Evolutionary conservation across 2,329 filamentous ascomycete species (phyloP).

Genomic region (Trichoderma endophyticum): DNA sequence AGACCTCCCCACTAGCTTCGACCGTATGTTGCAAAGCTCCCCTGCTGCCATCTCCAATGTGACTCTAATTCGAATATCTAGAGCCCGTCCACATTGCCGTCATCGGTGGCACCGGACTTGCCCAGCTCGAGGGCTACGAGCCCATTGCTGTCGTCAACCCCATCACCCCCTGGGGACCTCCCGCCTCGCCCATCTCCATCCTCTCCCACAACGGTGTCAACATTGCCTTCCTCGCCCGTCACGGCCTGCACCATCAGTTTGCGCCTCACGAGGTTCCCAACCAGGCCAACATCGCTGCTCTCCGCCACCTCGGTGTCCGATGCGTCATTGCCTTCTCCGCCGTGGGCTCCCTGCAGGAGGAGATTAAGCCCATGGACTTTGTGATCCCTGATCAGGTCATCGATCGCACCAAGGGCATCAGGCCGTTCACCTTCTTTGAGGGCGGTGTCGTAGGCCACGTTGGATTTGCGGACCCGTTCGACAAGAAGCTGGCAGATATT

Average conservation of each 20-base stretch:
- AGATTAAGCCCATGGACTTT: constrained; percentile 94
- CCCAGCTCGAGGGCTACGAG: constrained; percentile 80
- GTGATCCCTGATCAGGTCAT: constrained; percentile 95
- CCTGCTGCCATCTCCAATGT: neutral
- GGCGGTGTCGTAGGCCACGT: constrained; percentile 89
- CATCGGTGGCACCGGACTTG: constrained; percentile 89
- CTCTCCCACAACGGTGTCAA: constrained; percentile 79
- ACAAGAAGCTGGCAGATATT: constrained; percentile 70
- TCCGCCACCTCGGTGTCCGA: constrained; percentile 84
- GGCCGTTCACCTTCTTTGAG: constrained; percentile 95
- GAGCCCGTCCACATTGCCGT: constrained; percentile 79
- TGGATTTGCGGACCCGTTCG: constrained; percentile 94
- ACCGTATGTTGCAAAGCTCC: constrained; percentile 44
- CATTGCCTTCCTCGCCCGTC: constrained; percentile 90
- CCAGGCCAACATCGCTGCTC: constrained; percentile 96
- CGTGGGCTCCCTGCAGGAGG: constrained; percentile 86
- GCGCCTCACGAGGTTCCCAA: constrained; percentile 93
- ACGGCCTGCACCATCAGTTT: constrained; percentile 83
- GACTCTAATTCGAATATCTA: constrained; percentile 29
- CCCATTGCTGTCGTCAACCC: constrained; percentile 76
- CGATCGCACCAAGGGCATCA: constrained; percentile 91
- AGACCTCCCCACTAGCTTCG: constrained; percentile 55
- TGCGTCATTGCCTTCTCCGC: constrained; percentile 93
- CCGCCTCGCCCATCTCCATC: constrained; percentile 75
- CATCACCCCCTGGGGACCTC: constrained; percentile 82